Conservation (phyloP, 2,329 filamentous ascomycete genomes). For the Trichoderma breve region DNA sequence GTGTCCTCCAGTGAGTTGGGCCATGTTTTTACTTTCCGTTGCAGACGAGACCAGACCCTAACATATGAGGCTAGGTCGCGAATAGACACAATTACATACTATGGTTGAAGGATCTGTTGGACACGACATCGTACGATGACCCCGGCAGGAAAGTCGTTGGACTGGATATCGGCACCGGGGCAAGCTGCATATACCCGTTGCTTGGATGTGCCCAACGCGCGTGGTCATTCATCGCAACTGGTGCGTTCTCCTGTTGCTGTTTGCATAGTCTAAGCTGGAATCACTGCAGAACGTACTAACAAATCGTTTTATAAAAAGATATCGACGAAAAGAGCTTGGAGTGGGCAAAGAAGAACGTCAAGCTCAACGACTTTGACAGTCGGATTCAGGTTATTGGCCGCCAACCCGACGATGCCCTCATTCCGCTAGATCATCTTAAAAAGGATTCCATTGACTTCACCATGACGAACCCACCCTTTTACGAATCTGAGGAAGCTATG, state of each 20-base stretch:
- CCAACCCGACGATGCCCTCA: conserved; percentile 49
- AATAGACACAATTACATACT: conserved; percentile 84
- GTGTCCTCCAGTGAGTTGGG: conserved; percentile 70
- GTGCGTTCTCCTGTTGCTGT: conserved; percentile 28
- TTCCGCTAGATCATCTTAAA: conserved; percentile 59
- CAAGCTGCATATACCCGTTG: conserved; percentile 87
- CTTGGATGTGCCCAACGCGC: conserved; percentile 68
- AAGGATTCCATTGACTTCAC: conserved; percentile 67
- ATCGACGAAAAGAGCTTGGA: conserved; percentile 69
- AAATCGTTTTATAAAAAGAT: conserved; percentile 47
- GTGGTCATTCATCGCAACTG: conserved; percentile 72
- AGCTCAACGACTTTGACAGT: conserved; percentile 59
- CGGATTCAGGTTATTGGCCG: conserved; percentile 65
- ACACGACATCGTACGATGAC: conserved; percentile 60
- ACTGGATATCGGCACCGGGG: conserved; percentile 85
- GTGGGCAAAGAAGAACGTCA: conserved; percentile 66
- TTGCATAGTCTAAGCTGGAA: too few species aligned
- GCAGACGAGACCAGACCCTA: background rate
- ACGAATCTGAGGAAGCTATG: conserved; percentile 71
- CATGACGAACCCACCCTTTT: conserved; percentile 96
- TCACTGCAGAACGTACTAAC: background rate
- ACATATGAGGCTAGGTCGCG: conserved; percentile 43
- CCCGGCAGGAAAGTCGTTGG: conserved; percentile 58
- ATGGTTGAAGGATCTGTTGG: conserved; percentile 81
- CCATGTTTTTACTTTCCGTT: background rate